Percentiles rank a stretch among this genome's conserved stretches.
These are phyloP conservation scores for Fagopyrum esculentum DNA, from an alignment of 148 eudicot species.

Conservation along the genomic window DNA sequence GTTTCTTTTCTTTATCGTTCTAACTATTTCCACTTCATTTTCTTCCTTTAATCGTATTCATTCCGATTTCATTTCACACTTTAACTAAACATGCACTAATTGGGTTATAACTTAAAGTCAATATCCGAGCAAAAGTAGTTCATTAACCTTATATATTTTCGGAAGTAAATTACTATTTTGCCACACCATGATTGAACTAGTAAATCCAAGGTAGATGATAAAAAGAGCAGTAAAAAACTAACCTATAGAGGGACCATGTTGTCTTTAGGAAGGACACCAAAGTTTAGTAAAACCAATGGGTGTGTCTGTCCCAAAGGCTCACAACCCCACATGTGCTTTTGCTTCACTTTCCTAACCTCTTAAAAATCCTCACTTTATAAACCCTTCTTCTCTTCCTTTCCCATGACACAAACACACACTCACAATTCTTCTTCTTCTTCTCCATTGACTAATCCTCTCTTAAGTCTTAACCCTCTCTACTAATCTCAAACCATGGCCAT, in stretches of 20 bases:
- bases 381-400: background rate
- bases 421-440: background rate
- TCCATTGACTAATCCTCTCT: background rate
- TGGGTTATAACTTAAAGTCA: too few species aligned
- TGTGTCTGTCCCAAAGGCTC: conserved; percentile 22
- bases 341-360: background rate
- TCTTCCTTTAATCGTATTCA: too few species aligned
- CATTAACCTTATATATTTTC: too few species aligned
- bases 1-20: too few species aligned
- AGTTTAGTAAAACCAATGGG: conserved; percentile 20
- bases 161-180: background rate
- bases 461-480: background rate
- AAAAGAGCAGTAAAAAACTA: background rate
- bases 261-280: background rate
- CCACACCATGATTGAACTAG: background rate
- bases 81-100: too few species aligned
- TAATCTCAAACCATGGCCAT: conserved; percentile 25
- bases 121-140: too few species aligned
- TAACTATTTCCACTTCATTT: too few species aligned
- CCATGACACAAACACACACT: background rate
- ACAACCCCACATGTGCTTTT: conserved; percentile 14
- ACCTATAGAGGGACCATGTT: background rate
- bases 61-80: too few species aligned
- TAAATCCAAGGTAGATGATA: background rate
- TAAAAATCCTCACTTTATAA: background rate